A percentile compares a stretch with the other conserved stretches of the same genome.
Evolutionary conservation across 768 basidiomycete species (phyloP).

Genomic region (Flagelloscypha sp.): DNA sequence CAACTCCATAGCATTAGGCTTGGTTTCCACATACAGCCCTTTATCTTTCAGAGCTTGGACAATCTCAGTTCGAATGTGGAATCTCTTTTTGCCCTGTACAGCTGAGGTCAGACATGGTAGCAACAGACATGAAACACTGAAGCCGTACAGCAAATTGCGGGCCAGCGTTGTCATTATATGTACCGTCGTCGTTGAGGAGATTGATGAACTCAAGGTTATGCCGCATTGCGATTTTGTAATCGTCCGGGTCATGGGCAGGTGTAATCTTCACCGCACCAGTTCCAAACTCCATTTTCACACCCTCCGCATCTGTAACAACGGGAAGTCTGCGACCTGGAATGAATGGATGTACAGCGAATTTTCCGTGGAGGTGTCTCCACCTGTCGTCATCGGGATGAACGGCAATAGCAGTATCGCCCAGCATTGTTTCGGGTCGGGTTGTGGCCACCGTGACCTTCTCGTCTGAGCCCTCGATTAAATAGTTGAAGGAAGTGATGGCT

Average conservation of each 20-base stretch:
- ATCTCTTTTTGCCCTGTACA: conserved; percentile 88
- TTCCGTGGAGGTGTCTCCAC: conserved; percentile 93
- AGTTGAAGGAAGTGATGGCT: conserved; percentile 93
- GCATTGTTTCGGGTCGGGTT: conserved; percentile 97
- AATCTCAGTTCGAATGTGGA: conserved; percentile 83
- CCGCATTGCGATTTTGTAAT: conserved; percentile 87
- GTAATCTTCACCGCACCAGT: conserved; percentile 99
- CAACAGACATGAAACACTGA: not conserved
- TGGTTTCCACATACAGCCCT: conserved; percentile 82
- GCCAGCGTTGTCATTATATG: conserved; percentile 86
- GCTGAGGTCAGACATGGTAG: not conserved
- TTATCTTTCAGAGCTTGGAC: conserved; percentile 76
- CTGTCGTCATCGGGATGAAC: conserved; percentile 90
- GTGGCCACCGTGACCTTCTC: conserved; percentile 92
- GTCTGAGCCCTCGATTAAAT: conserved; percentile 86
- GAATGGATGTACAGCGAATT: conserved; percentile 87
- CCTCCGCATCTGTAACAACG: conserved; percentile 77
- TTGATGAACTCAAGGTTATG: conserved; percentile 90
- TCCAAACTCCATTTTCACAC: conserved; percentile 90
- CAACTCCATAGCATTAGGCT: conserved; percentile 96
- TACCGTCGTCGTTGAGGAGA: conserved; percentile 94
- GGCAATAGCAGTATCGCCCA: conserved; percentile 95
- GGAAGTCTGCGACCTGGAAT: conserved; percentile 70
- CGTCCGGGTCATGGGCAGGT: conserved; percentile 94
- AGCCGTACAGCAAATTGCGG: conserved; percentile 54